A percentile compares a stretch with the other conserved stretches of the same genome.
phyloP scores from a whole-genome alignment of 1,139 yeast species.

The Protomyces inundatus region DNA sequence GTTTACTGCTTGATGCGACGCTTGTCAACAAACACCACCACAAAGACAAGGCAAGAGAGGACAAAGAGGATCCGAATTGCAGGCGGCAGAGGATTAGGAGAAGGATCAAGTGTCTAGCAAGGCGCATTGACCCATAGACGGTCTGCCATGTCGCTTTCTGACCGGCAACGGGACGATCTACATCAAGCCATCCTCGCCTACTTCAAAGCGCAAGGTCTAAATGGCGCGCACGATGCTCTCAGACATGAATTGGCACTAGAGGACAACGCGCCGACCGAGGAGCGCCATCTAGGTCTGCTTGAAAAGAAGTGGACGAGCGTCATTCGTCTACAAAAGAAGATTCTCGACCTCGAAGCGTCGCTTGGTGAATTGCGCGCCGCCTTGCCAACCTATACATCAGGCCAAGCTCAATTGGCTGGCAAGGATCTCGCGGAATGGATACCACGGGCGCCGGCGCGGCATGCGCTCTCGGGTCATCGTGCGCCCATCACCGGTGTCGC shows the following conservation, averaged over 20 bases:
- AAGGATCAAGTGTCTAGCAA: not conserved
- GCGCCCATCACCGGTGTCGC: constrained; percentile 59
- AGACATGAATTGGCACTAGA: constrained; percentile 4
- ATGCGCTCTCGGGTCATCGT: constrained; percentile 51
- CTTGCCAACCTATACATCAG: constrained; percentile 26
- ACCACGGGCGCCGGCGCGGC: constrained; percentile 51
- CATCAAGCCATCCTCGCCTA: constrained; percentile 13
- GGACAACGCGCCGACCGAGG: not conserved
- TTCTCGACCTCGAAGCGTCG: constrained; percentile 35
- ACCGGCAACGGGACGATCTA: constrained; percentile 19
- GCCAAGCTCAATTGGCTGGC: constrained; percentile 10
- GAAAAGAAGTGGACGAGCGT: constrained; percentile 91
- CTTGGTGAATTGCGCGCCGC: constrained; percentile 11
- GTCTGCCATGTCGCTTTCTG: constrained; percentile 10
- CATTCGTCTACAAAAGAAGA: constrained; percentile 67
- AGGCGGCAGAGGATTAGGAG: not conserved
- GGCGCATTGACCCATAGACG: not conserved
- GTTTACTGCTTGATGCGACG: not conserved
- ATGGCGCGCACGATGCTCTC: constrained; percentile 2
- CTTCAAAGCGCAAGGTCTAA: constrained; percentile 8
- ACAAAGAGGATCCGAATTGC: not conserved
- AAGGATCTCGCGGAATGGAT: constrained; percentile 53
- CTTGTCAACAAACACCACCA: not conserved
- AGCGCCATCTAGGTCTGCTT: constrained; percentile 40
- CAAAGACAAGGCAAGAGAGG: not conserved